Evolutionary conservation across 78 protist genomes (phyloP).

Genomic region (Speleostelium caveatum): DNA sequence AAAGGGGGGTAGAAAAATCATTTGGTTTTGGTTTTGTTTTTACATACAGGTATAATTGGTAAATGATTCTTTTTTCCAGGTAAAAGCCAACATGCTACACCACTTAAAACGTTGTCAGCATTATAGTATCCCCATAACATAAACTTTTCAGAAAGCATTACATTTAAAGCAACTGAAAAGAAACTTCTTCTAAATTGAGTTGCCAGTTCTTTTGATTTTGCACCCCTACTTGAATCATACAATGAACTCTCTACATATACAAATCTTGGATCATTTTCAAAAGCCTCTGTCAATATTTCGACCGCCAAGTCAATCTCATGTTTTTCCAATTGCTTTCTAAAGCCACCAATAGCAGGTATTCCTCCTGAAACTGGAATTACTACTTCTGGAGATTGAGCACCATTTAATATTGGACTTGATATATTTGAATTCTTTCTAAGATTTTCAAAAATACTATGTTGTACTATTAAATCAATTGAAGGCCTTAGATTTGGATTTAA

Average conservation of each 20-base stretch:
- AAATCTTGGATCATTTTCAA: conserved; percentile 35
- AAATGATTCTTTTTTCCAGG: conserved; percentile 26
- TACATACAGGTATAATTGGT: conserved; percentile 15
- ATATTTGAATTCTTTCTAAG: background rate
- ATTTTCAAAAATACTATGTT: conserved; percentile 37
- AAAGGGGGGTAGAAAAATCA: background rate
- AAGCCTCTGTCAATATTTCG: conserved; percentile 10
- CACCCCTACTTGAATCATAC: background rate
- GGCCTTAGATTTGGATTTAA: conserved; percentile 43
- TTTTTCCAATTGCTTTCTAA: conserved; percentile 53
- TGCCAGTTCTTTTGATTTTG: conserved; percentile 1
- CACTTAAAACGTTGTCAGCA: conserved; percentile 20
- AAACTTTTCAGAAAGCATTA: conserved; percentile 46
- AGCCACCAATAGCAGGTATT: background rate
- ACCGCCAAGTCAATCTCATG: conserved; percentile 6
- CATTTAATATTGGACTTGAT: background rate
- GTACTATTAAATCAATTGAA: conserved; percentile 42
- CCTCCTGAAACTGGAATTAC: background rate
- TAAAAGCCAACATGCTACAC: conserved; percentile 56
- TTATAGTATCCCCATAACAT: conserved; percentile 48
- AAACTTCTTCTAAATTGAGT: conserved; percentile 9
- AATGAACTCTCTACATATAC: too few relatives aligned
- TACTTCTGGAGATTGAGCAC: background rate
- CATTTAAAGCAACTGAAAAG: background rate
- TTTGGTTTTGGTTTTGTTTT: background rate